Conservation (phyloP, 257 asterid species). For the Sherardia arvensis region DNA sequence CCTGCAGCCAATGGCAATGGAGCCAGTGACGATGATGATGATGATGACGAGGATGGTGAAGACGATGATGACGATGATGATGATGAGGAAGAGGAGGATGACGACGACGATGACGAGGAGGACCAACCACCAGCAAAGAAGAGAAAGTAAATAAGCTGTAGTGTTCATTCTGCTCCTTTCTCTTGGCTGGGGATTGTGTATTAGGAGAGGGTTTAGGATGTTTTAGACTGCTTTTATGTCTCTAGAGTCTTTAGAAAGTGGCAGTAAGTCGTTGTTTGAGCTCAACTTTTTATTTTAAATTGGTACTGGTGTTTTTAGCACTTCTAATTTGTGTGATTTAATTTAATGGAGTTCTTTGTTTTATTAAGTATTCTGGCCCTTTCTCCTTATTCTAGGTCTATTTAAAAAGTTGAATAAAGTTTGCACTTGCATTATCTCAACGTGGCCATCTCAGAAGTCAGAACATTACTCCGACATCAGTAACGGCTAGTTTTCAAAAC, state of each 20-base stretch:
- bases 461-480: not conserved
- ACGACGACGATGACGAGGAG: constrained; percentile 51
- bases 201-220: constrained; percentile 25
- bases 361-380: not conserved
- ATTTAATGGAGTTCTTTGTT: constrained; percentile 18
- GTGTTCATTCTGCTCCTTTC: constrained; percentile 22
- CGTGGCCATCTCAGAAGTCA: too few relatives aligned
- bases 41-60: constrained; percentile 21
- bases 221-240: constrained; percentile 25
- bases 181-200: constrained; percentile 46
- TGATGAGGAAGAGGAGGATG: not conserved
- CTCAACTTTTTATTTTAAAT: constrained; percentile 23
- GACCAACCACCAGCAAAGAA: constrained; percentile 87
- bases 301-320: constrained; percentile 27
- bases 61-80: constrained; percentile 35
- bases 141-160: constrained; percentile 49
- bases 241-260: constrained; percentile 32
- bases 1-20: constrained; percentile 46
- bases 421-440: too few relatives aligned
- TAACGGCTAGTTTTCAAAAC: not conserved
- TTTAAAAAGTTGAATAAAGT: too few relatives aligned
- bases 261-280: constrained; percentile 25
- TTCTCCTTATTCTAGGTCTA: not conserved
- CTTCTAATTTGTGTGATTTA: constrained; percentile 25
- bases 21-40: constrained; percentile 47